Conservation (phyloP, 2,329 filamentous ascomycete species). For the Scopulariopsis brevicaulis region DNA sequence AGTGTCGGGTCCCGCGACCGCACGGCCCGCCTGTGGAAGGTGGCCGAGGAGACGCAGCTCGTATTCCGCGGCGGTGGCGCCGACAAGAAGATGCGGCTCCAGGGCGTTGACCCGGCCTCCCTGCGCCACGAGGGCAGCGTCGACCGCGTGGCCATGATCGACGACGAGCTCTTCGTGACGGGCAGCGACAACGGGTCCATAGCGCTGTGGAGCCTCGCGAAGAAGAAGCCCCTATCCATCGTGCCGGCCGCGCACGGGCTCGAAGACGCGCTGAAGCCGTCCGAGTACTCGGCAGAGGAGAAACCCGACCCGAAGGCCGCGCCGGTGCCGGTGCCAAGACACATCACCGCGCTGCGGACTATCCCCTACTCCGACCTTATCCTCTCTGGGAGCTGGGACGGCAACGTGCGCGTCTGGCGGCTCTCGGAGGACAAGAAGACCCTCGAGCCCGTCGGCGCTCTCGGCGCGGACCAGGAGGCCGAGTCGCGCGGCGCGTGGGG, state of each 20-base stretch:
- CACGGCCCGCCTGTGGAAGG: conserved; percentile 90
- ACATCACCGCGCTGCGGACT: conserved; percentile 79
- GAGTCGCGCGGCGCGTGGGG: conserved; percentile 16
- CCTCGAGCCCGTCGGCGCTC: conserved; percentile 59
- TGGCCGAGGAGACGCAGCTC: conserved; percentile 87
- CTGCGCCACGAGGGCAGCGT: conserved; percentile 71
- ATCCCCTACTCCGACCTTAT: conserved; percentile 87
- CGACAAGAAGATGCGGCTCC: conserved; percentile 33
- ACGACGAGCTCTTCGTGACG: conserved; percentile 80
- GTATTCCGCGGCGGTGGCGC: conserved; percentile 84
- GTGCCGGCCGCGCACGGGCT: conserved; percentile 75
- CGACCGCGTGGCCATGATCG: conserved; percentile 84
- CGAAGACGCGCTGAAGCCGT: conserved; percentile 56
- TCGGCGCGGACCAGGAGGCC: conserved; percentile 21
- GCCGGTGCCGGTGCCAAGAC: conserved; percentile 60
- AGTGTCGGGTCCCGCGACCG: conserved; percentile 85
- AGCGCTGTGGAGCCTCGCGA: conserved; percentile 77
- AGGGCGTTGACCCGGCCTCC: conserved; percentile 34
- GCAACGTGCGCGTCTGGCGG: conserved; percentile 74
- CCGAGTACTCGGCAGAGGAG: conserved; percentile 62
- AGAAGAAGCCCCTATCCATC: conserved; percentile 87
- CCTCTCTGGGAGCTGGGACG: conserved; percentile 90
- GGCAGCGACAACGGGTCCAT: conserved; percentile 85
- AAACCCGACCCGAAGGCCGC: conserved; percentile 49
- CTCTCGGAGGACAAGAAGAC: conserved; percentile 73